These are phyloP conservation scores for Eustoma russellianum DNA, from an alignment of 257 asterid species.

Conservation along the genomic window DNA sequence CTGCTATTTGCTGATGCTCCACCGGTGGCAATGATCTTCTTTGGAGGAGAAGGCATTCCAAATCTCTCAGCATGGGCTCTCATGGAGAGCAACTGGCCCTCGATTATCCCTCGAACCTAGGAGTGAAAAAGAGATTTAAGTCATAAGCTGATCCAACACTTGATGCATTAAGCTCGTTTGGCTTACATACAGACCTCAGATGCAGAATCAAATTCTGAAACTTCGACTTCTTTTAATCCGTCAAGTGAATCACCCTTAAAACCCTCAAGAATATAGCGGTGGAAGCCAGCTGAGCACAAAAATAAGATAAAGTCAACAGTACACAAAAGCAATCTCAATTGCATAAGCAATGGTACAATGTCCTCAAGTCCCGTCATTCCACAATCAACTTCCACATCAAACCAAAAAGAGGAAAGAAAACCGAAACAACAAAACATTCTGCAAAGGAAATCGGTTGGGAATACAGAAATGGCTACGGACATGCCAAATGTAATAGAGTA, in stretches of 20 bases:
- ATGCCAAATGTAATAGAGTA: too few species aligned
- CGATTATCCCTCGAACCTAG: slow-evolving; percentile 80
- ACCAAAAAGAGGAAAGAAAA: background rate
- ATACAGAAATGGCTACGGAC: too few species aligned
- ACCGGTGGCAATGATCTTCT: slow-evolving; percentile 88
- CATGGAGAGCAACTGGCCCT: slow-evolving; percentile 89
- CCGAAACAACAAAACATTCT: background rate
- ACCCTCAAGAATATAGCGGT: slow-evolving; percentile 56
- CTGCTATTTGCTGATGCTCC: slow-evolving; percentile 75
- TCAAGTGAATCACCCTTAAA: slow-evolving; percentile 47
- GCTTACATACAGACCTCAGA: slow-evolving; percentile 50
- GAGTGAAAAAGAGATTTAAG: background rate
- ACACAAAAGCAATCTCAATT: background rate
- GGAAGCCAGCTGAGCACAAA: slow-evolving; percentile 59
- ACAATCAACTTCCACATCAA: slow-evolving; percentile 5
- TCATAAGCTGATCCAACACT: background rate
- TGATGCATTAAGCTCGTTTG: too few species aligned
- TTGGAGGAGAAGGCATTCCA: slow-evolving; percentile 93
- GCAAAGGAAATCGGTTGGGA: background rate
- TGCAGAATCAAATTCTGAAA: slow-evolving; percentile 56
- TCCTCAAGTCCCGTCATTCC: background rate
- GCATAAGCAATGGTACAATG: background rate
- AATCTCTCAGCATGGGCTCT: slow-evolving; percentile 84
- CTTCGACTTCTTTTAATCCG: slow-evolving; percentile 50
- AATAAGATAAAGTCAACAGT: background rate